phyloP scores from a whole-genome alignment of 371 early-diverging fungal species.

The Coemansia sp. region DNA sequence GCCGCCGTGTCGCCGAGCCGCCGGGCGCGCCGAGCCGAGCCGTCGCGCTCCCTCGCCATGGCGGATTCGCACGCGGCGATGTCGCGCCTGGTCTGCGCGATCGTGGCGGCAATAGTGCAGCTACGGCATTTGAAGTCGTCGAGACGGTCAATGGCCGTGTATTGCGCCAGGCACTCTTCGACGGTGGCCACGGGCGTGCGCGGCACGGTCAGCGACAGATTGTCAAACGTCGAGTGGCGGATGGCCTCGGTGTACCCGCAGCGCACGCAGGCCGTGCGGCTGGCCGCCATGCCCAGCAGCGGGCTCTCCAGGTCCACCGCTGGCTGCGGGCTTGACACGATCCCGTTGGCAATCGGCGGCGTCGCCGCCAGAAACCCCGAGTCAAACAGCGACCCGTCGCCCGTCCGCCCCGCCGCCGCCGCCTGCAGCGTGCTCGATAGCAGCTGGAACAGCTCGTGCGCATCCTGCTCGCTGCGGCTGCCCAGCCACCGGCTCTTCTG shows the following conservation, averaged over 20 bases:
- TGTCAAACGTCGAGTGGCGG: constrained; percentile 69
- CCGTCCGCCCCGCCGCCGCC: constrained; percentile 34
- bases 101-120: constrained; percentile 49
- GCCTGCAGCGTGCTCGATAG: constrained; percentile 61
- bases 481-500: constrained; percentile 43
- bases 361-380: constrained; percentile 43
- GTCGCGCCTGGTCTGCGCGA: constrained; percentile 16
- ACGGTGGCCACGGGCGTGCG: constrained; percentile 43
- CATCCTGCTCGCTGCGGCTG: constrained; percentile 72
- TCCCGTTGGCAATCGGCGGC: constrained; percentile 36
- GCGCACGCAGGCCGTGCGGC: constrained; percentile 62
- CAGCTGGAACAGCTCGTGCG: constrained; percentile 90
- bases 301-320: constrained; percentile 49
- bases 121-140: constrained; percentile 57
- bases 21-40: constrained; percentile 14
- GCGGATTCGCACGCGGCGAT: constrained; percentile 11
- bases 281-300: constrained; percentile 64
- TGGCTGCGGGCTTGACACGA: constrained; percentile 13
- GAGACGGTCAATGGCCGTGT: constrained; percentile 52
- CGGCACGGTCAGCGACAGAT: constrained; percentile 67
- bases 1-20: constrained; percentile 2
- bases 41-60: constrained; percentile 15
- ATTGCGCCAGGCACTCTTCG: constrained; percentile 52
- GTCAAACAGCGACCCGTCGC: constrained; percentile 44
- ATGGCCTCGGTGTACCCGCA: constrained; percentile 68